Evolutionary conservation across 2,329 filamentous ascomycete genomes (phyloP), one percentile per base, ranked within the genome.

Genomic region (Pyricularia grisea): DNA sequence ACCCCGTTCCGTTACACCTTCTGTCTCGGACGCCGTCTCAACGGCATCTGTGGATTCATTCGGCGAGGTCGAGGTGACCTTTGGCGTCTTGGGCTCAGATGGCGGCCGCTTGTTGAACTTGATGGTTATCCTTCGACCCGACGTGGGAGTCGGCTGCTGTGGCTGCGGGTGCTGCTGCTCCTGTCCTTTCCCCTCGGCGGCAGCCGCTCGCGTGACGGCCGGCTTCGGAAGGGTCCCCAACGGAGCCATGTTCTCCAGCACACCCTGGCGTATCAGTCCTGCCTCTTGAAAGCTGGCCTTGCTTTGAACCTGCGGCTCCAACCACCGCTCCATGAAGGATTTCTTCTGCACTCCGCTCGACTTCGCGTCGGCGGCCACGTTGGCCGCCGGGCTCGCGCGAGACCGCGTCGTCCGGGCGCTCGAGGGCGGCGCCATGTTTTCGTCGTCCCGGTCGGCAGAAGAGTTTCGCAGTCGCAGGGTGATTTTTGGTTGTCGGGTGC

Each of bases 191-290:
- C 88, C 87, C 72, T 63, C 60, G 60, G 60, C 60, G 12, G 27
- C 60, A 20, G 27, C 60, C 25, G 60, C 60, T 9, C 60, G 60
- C 25, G 88, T 82, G 76, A 87, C 85, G 66, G 84, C 79, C 27
- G 84, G 84, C 79, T 86, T 87, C 14, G 93, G 93, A 73, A 89
- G 83, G 68, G 88, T 85, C 60, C 93, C 93, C 69, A 97, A 81
- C 30, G 93, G 90, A 68, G 89, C 89, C 93, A 97, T 97, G 74
- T 90, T 90, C 78, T 92, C 90, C 70, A 96, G 82, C 23, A 96
- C 91, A 72, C 92, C 92, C 77, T 88, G 87, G 66, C 90, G 85
- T 74, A 90, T 83, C 73, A 95, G 85, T 64, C 91, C 91, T 69
- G 85, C 87, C 76, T 97, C 92, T 81, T 92, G 88, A 76, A 90